These are phyloP conservation scores for Termitomyces sp. DNA, from an alignment of 768 basidiomycete species.

Conservation along the genomic window DNA sequence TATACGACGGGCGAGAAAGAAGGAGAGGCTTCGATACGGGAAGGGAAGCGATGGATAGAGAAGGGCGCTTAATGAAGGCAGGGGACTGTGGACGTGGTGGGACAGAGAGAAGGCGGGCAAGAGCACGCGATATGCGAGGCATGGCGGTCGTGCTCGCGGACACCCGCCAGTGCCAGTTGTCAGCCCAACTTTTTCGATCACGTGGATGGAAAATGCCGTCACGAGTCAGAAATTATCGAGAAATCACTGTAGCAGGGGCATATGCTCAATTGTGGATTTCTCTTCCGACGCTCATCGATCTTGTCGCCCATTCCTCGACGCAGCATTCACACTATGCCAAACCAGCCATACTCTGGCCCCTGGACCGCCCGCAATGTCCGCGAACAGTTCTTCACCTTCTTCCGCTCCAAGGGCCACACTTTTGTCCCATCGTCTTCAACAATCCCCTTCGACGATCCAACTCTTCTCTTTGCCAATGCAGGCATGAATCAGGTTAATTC, in stretches of 20 bases:
- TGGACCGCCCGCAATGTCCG: slow-evolving; percentile 86
- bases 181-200: slow-evolving; percentile 6
- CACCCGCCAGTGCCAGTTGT: background rate
- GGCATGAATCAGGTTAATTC: slow-evolving; percentile 85
- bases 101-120: slow-evolving; percentile 29
- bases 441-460: slow-evolving; percentile 97
- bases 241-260: slow-evolving; percentile 1
- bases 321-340: slow-evolving; percentile 28
- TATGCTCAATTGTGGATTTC: slow-evolving; percentile 18
- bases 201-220: slow-evolving; percentile 17
- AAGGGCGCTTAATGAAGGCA: slow-evolving; percentile 11
- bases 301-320: slow-evolving; percentile 9
- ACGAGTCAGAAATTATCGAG: slow-evolving; percentile 15
- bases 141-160: slow-evolving; percentile 16
- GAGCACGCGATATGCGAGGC: slow-evolving; percentile 37
- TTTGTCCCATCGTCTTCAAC: slow-evolving; percentile 90
- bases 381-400: slow-evolving; percentile 88
- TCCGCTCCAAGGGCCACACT: slow-evolving; percentile 71
- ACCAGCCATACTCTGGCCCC: slow-evolving; percentile 30
- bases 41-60: slow-evolving; percentile 8
- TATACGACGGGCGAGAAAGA: slow-evolving; percentile 18
- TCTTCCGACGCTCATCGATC: slow-evolving; percentile 22
- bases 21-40: slow-evolving; percentile 15
- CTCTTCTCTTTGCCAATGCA: slow-evolving; percentile 95
- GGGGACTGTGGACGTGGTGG: slow-evolving; percentile 24